Base-by-base conservation (phyloP, 345 rosid species). In the Arabis hirsuta region DNA sequence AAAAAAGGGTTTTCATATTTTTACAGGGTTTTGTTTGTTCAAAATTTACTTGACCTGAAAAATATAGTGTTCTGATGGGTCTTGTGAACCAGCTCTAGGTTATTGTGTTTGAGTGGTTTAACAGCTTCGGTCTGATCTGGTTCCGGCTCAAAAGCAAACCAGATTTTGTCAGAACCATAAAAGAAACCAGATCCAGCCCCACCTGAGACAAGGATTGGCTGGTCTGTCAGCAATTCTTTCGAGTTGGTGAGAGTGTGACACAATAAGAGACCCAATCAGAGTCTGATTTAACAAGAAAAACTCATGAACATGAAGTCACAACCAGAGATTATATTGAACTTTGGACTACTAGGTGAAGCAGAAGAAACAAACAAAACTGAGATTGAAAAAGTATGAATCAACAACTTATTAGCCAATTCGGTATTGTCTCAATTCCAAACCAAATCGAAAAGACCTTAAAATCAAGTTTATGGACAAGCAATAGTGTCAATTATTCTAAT, bases 31-130 rank as follows among this genome's bases (percentile, higher is more conserved):
- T 16, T 16, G 16, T 16, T 16, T 16, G 16, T 16, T 16, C 16
- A 16, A 16, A 16, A 16, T 16, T 16, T 16, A 16, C 16, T 16
- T 16, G 16, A 16, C 16, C 16, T 16, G 16, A 16, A 16, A 16
- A 16, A 16, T 16, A 16, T 16, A 16, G 16, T 16, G 26, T 34
- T 38, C 2, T 9, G 4, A 13, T 39, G 50, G 50, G 26, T 65
- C 34, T 53, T 27, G 42, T 66, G 61, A 67, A 39, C 50, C 36
- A 50, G 71, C 50, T 24, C 4, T 9, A 38, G n/a, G 69, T 9
- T 32, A 12, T 12, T 36, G 32, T 34, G 27, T 51, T 24, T 26
- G 24, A 50, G 10, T 64, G 43, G 16, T 52, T 32, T 10, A 19
- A 51, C 14, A 51, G 12, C 46, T 48, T 11, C 50, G 38, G 22